A percentile compares a stretch with the other conserved stretches of the same genome.
These are phyloP conservation scores for Leccinellum rugosiceps DNA, from an alignment of 768 basidiomycete species.

Conservation along the genomic window DNA sequence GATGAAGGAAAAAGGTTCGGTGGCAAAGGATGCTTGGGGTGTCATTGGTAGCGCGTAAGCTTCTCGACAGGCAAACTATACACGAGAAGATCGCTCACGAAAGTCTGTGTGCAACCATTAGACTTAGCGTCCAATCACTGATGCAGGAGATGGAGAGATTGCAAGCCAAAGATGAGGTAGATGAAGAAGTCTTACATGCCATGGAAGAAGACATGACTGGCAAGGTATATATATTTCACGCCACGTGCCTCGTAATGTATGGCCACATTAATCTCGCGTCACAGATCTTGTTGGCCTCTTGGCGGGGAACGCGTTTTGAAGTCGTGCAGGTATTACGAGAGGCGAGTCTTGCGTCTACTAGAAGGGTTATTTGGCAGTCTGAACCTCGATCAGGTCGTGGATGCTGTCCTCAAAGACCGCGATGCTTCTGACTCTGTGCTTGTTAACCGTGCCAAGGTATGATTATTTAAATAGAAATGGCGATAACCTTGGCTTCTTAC, in stretches of 20 bases:
- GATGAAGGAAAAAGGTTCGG: conserved; percentile 88
- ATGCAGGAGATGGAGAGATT: conserved; percentile 83
- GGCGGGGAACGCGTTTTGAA: conserved; percentile 96
- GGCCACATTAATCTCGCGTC: background rate
- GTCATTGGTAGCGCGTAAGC: conserved; percentile 92
- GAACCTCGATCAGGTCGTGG: conserved; percentile 53
- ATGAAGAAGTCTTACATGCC: conserved; percentile 80
- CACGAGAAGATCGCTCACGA: conserved; percentile 62
- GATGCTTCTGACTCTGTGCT: conserved; percentile 68
- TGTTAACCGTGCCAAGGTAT: conserved; percentile 81
- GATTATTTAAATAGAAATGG: conserved; percentile 3
- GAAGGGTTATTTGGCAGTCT: conserved; percentile 2
- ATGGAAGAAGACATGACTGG: conserved; percentile 93
- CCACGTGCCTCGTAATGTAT: background rate
- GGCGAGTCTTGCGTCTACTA: conserved; percentile 28
- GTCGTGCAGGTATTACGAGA: conserved; percentile 87
- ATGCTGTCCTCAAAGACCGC: conserved; percentile 81
- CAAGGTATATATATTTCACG: conserved; percentile 50
- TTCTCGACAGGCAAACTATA: conserved; percentile 5
- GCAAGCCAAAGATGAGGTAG: conserved; percentile 84
- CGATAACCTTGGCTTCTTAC: background rate
- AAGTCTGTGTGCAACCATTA: conserved; percentile 27
- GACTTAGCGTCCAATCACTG: conserved; percentile 25
- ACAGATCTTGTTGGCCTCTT: conserved; percentile 92
- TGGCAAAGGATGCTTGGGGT: conserved; percentile 96